Evolutionary conservation across 768 basidiomycete species (phyloP).

Genomic region (Hericium alpestre): DNA sequence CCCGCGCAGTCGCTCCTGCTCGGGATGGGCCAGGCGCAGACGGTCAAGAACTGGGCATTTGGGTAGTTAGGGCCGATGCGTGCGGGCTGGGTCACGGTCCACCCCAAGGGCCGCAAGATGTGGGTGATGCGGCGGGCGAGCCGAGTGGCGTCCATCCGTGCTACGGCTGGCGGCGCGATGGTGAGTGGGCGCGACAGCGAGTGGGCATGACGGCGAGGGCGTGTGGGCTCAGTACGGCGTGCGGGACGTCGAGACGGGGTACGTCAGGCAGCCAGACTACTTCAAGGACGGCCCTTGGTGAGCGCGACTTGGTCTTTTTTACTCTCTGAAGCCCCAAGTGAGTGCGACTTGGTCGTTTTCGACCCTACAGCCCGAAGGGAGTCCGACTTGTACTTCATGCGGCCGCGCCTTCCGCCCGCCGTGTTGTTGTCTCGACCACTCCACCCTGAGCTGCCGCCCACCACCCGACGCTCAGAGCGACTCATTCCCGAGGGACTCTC

Average conservation of each 20-base stretch:
- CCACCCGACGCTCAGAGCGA: no score
- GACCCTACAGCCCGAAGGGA: no score
- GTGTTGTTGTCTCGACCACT: no score
- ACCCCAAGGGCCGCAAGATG: constrained; percentile 69
- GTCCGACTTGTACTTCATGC: no score
- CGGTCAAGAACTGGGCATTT: constrained; percentile 77
- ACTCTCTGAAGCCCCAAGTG: no score
- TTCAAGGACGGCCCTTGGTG: constrained; percentile 31
- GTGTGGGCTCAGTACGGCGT: constrained; percentile 85
- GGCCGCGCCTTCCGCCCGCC: no score
- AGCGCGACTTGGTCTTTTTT: no score
- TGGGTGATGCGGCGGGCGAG: constrained; percentile 56
- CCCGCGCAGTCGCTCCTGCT: constrained; percentile 76
- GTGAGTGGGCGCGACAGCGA: constrained; percentile 36
- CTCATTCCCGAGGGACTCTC: no score
- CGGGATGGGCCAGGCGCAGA: constrained; percentile 79
- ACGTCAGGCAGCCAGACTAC: constrained; percentile 62
- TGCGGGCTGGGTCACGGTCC: constrained; percentile 67
- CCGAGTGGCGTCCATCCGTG: constrained; percentile 43
- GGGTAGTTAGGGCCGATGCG: constrained; percentile 66
- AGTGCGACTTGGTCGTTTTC: no score
- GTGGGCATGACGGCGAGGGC: constrained; percentile 48
- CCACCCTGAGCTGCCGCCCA: no score
- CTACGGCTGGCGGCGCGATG: constrained; percentile 80
- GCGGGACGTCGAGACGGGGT: constrained; percentile 70